Evolutionary conservation across 2,329 filamentous ascomycete genomes (phyloP), one percentile per base, ranked within the genome.

Genomic region (Fusarium agapanthi): DNA sequence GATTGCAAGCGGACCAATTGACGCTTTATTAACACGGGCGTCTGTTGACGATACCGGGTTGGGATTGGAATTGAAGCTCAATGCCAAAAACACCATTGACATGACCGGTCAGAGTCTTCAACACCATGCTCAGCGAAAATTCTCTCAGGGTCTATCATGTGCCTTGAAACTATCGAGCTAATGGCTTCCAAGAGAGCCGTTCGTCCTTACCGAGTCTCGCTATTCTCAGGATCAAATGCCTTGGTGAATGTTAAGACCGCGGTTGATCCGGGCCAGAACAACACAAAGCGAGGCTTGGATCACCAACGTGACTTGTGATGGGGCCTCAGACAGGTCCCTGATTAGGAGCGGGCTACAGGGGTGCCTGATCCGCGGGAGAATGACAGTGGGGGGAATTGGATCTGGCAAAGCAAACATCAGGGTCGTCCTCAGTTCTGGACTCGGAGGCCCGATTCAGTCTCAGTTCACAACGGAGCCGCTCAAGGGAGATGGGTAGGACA

Each of bases 261-360:
- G 71, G 65, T 66, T 70, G 57, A 59, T 63, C 65, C 64, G 75
- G 69, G 65, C 71, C 58, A 73, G 75, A 67, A 75, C 66, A 71
- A 73, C 57, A 71, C 54, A 67, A 63, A 65, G 68, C 68, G 56
- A 75, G 75, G 75, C 73, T 67, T 72, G 59, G 69, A 61, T 67
- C 55, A 58, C 54, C 67, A 76, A 68, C 75, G 69, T 74, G 73
- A 74, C 73, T 73, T 67, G 72, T 64, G 67, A 76, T 76, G 72
- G 74, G 63, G 67, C 71, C 66, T 73, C 70, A 71, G 72, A 64
- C 64, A 61, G 58, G 72, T 73, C 61, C 65, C 65, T 75, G 71
- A 64, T 71, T 69, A 73, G 65, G 64, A 68, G 59, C 72, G 70
- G 75, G 75, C 61, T 73, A 69, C 75, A 72, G 72, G 72, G 69